These are phyloP conservation scores for Cystobasidium pallidum DNA, from an alignment of 1,284 basidiomycete genomes.

Conservation along the genomic window DNA sequence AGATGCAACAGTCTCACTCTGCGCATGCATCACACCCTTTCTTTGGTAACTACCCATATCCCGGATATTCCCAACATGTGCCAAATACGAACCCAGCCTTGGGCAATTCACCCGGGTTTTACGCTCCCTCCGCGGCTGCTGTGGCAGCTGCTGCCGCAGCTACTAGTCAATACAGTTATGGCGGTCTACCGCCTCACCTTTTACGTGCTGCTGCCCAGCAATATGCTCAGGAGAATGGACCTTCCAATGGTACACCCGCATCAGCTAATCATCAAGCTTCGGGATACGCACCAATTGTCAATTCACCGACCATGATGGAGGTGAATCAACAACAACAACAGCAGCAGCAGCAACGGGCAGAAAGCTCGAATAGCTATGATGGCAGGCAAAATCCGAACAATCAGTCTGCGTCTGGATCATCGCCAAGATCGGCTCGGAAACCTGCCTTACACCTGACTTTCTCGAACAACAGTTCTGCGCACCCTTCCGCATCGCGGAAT, in stretches of 20 bases:
- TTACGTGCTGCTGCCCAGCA: conserved; percentile 26
- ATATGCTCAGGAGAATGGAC: conserved; percentile 16
- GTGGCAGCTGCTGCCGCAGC: conserved; percentile 29
- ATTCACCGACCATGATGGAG: conserved; percentile 18
- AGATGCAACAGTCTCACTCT: not conserved
- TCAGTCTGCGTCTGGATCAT: not conserved
- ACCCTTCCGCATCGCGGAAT: conserved; percentile 9
- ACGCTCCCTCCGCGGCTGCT: conserved; percentile 16
- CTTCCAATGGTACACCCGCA: not conserved
- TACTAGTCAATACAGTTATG: conserved; percentile 16
- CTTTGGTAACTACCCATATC: conserved; percentile 27
- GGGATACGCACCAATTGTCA: conserved; percentile 16
- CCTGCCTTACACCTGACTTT: conserved; percentile 6
- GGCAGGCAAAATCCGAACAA: not conserved
- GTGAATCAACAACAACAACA: conserved; percentile 5
- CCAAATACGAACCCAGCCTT: conserved; percentile 30
- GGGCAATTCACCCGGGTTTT: conserved; percentile 24
- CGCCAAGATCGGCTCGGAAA: conserved; percentile 4
- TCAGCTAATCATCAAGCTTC: not conserved
- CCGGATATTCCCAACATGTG: conserved; percentile 20
- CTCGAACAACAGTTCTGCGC: not conserved
- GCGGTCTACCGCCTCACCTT: conserved; percentile 24
- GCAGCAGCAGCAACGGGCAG: conserved; percentile 16
- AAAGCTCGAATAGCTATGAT: conserved; percentile 3
- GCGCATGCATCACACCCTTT: conserved; percentile 17